Evolutionary conservation across 441 rosid genomes (phyloP).

Genomic region (Erysimum pusillum): DNA sequence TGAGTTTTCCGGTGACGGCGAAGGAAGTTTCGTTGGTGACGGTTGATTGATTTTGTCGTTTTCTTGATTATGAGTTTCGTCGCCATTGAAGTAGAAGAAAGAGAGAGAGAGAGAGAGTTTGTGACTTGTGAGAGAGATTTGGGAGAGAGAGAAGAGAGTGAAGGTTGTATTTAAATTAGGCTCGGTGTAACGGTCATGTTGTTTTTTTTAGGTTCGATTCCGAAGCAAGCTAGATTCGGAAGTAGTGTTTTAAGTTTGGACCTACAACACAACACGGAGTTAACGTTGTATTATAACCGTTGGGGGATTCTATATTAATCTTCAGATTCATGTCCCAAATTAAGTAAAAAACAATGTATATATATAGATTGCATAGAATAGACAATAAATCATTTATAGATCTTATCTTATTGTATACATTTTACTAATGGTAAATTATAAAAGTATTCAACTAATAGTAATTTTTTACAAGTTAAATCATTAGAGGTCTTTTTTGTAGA

Average conservation of each 20-base stretch:
- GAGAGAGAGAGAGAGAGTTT: conserved; percentile 27
- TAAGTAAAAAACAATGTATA: conserved; percentile 20
- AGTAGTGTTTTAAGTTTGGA: conserved; percentile 37
- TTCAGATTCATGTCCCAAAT: conserved; percentile 2
- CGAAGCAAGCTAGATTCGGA: conserved; percentile 41
- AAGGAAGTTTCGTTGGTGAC: conserved; percentile 42
- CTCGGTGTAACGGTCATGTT: conserved; percentile 49
- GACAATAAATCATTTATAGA: neutral
- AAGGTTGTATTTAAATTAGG: conserved; percentile 46
- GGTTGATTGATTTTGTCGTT: conserved; percentile 25
- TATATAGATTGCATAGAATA: conserved; percentile 16
- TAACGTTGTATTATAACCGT: conserved; percentile 51
- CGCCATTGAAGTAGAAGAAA: conserved; percentile 41
- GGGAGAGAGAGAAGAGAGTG: conserved; percentile 19
- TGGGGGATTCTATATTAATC: conserved; percentile 42
- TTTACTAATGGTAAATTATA: neutral
- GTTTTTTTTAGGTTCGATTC: conserved; percentile 40
- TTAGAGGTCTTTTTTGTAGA: too few relatives aligned
- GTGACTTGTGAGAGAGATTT: conserved; percentile 30
- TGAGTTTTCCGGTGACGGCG: conserved; percentile 50
- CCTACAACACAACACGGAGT: conserved; percentile 42
- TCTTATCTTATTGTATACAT: neutral
- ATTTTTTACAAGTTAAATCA: too few relatives aligned
- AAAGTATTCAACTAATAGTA: neutral
- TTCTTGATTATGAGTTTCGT: conserved; percentile 44